A percentile compares a stretch with the other conserved stretches of the same genome.
phyloP scores from a whole-genome alignment of 345 rosid species.

The Ceriops tagal region DNA sequence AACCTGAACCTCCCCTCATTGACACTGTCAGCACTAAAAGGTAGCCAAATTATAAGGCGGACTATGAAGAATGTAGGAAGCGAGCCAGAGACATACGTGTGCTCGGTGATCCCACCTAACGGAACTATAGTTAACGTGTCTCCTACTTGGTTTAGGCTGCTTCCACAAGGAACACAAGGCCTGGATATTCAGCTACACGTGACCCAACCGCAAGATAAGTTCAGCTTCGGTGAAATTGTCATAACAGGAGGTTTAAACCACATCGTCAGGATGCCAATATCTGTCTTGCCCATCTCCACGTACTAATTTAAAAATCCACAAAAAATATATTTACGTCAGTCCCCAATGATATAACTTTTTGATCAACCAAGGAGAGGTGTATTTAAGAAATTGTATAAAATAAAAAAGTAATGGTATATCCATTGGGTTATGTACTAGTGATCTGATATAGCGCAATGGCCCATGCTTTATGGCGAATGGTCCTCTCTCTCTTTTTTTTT shows the following conservation, averaged over 20 bases:
- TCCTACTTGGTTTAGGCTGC: conserved; percentile 62
- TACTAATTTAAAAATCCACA: neutral
- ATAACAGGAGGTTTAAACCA: conserved; percentile 69
- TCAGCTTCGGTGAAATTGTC: conserved; percentile 69
- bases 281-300: conserved; percentile 38
- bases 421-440: too few species aligned
- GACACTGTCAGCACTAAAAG: conserved; percentile 51
- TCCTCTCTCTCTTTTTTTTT: too few species aligned
- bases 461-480: too few species aligned
- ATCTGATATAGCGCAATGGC: too few species aligned
- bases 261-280: conserved; percentile 57
- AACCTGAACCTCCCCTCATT: conserved; percentile 76
- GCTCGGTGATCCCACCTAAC: conserved; percentile 55
- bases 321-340: too few species aligned
- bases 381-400: too few species aligned
- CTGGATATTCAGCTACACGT: conserved; percentile 49
- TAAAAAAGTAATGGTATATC: too few species aligned
- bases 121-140: conserved; percentile 49
- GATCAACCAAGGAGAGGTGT: too few species aligned
- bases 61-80: conserved; percentile 52
- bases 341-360: too few species aligned
- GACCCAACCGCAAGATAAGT: conserved; percentile 32
- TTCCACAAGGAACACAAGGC: conserved; percentile 41
- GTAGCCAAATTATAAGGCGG: conserved; percentile 39
- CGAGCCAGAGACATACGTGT: conserved; percentile 49